Evolutionary conservation across 768 basidiomycete species (phyloP).

Genomic region (Filobasidium floriforme): DNA sequence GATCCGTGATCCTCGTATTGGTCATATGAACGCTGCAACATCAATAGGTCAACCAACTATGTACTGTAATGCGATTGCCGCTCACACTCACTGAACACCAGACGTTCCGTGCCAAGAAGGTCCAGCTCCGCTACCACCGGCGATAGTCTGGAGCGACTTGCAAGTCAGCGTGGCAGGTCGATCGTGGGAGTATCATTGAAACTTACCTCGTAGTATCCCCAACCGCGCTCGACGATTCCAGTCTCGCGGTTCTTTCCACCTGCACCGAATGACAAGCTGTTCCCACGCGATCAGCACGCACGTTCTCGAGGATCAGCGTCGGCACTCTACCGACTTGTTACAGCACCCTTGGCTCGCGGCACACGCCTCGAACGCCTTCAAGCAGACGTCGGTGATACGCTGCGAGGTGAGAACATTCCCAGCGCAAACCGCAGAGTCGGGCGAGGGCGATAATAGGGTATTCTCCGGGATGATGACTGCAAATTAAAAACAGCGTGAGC

Average conservation of each 20-base stretch:
- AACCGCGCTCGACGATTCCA: conserved; percentile 66
- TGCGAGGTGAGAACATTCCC: conserved; percentile 37
- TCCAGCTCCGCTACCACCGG: conserved; percentile 87
- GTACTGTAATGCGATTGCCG: no score
- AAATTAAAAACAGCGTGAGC: background rate
- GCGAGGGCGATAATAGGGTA: conserved; percentile 30
- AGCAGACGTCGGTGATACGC: conserved; percentile 36
- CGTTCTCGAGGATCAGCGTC: no score
- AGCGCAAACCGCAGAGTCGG: conserved; percentile 28
- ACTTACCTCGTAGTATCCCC: conserved; percentile 77
- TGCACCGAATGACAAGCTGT: conserved; percentile 80
- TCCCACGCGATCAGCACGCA: background rate
- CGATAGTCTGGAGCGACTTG: conserved; percentile 61
- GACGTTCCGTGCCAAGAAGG: conserved; percentile 83
- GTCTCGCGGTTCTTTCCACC: conserved; percentile 70
- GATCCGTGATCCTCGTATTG: conserved; percentile 63
- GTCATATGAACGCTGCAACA: conserved; percentile 58
- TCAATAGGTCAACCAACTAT: no score
- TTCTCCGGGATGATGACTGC: conserved; percentile 29
- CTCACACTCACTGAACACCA: conserved; percentile 57
- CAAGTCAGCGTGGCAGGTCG: background rate
- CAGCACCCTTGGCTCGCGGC: conserved; percentile 36
- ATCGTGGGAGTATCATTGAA: no score
- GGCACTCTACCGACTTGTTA: conserved; percentile 10
- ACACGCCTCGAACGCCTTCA: conserved; percentile 36